phyloP scores from a whole-genome alignment of 78 protist genomes.

The Blattamonas nauphoetae region DNA sequence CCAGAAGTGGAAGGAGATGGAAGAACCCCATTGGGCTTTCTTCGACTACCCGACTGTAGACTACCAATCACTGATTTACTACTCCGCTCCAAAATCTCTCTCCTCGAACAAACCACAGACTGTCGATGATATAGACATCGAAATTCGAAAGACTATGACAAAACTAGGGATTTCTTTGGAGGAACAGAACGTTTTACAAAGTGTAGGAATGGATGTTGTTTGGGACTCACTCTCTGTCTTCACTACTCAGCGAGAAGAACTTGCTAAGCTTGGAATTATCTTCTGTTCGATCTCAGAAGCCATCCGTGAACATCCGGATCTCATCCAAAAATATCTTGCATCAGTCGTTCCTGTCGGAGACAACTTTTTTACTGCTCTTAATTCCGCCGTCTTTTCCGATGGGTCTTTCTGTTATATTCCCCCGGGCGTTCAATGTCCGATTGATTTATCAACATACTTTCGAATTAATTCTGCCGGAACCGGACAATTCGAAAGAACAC shows the following conservation, averaged over 20 bases:
- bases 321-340: slow-evolving; percentile 16
- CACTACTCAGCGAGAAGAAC: not conserved
- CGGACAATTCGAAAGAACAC: slow-evolving; percentile 31
- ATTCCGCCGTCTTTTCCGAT: slow-evolving; percentile 27
- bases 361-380: slow-evolving; percentile 28
- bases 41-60: slow-evolving; percentile 2
- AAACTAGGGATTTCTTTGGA: slow-evolving; percentile 24
- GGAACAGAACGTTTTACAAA: slow-evolving; percentile 19
- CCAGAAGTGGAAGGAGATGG: slow-evolving; percentile 9
- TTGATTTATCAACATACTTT: slow-evolving; percentile 31
- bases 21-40: slow-evolving; percentile 18
- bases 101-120: not conserved
- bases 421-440: not conserved
- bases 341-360: slow-evolving; percentile 20
- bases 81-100: slow-evolving; percentile 7
- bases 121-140: slow-evolving; percentile 15
- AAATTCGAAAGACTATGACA: not conserved
- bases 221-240: slow-evolving; percentile 20
- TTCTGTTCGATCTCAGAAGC: slow-evolving; percentile 26
- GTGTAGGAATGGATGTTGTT: slow-evolving; percentile 25
- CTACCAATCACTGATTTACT: slow-evolving; percentile 1
- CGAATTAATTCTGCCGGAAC: slow-evolving; percentile 14
- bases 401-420: slow-evolving; percentile 30
- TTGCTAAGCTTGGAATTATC: slow-evolving; percentile 1
- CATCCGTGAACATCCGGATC: slow-evolving; percentile 12